Percentiles rank a stretch among this genome's conserved stretches.
phyloP scores from a whole-genome alignment of 1,284 basidiomycete genomes.

The Ceratobasidium sp. region DNA sequence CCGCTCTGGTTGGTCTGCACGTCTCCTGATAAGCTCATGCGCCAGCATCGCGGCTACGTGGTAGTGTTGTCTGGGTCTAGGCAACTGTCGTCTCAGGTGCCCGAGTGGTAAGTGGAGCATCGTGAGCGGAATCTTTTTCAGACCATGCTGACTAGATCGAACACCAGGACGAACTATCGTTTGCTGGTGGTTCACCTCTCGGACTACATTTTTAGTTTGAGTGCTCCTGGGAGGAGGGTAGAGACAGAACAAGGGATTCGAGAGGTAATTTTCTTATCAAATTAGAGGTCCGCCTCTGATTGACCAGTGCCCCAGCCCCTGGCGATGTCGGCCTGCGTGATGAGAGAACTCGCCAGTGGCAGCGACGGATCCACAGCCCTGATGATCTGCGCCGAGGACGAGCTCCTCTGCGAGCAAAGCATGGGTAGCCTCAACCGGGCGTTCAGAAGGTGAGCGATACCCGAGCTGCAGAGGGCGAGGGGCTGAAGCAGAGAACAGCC shows the following conservation, averaged over 20 bases:
- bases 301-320: not conserved
- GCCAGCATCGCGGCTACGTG: not conserved
- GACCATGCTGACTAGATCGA: no score
- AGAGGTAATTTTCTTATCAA: not conserved
- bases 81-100: not conserved
- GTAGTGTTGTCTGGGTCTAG: not conserved
- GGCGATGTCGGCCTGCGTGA: not conserved
- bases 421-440: not conserved
- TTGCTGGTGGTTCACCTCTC: no score
- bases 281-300: no score
- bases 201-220: no score
- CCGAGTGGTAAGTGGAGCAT: not conserved
- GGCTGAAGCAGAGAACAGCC: not conserved
- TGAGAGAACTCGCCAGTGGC: not conserved
- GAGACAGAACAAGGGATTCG: no score
- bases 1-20: no score
- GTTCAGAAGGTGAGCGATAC: not conserved
- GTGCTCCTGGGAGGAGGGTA: no score
- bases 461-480: not conserved
- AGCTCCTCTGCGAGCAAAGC: not conserved
- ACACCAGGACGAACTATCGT: no score
- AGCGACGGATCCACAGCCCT: not conserved
- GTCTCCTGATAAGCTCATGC: no score
- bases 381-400: conserved; percentile 2
- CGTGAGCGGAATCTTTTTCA: no score